These are phyloP conservation scores for Spergularia bocconei DNA, from an alignment of 148 eudicot genomes.

Conservation along the genomic window DNA sequence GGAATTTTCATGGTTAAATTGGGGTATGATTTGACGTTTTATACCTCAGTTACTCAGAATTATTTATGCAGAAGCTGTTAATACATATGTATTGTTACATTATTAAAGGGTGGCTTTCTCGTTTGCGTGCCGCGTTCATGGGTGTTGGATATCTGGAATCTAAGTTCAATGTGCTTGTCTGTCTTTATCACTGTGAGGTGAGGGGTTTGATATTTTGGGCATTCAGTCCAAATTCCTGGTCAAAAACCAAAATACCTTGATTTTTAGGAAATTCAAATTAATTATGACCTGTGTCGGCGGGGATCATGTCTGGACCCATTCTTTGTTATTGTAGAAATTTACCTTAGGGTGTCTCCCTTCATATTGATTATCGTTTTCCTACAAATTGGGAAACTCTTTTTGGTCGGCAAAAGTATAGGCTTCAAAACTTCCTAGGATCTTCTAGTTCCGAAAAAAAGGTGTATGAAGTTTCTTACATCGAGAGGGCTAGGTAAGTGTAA, in stretches of 20 bases:
- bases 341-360: not conserved
- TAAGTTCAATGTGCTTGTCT: conserved; percentile 21
- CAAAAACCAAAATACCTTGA: conserved; percentile 3
- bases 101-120: not conserved
- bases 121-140: not conserved
- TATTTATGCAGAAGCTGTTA: not conserved
- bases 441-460: no score
- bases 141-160: conserved; percentile 12
- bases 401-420: no score
- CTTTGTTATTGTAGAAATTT: conserved; percentile 1
- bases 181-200: conserved; percentile 28
- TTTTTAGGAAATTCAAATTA: conserved; percentile 17
- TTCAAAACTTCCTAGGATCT: no score
- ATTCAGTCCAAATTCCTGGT: conserved; percentile 11
- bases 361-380: no score
- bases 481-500: no score
- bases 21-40: conserved; percentile 9
- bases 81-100: not conserved
- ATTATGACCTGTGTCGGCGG: conserved; percentile 8
- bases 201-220: conserved; percentile 14
- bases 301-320: no score
- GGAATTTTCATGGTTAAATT: conserved; percentile 10
- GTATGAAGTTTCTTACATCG: no score
- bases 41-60: not conserved
- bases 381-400: no score